Conservation (phyloP, 257 asterid species). For the Mitragyna speciosa region DNA sequence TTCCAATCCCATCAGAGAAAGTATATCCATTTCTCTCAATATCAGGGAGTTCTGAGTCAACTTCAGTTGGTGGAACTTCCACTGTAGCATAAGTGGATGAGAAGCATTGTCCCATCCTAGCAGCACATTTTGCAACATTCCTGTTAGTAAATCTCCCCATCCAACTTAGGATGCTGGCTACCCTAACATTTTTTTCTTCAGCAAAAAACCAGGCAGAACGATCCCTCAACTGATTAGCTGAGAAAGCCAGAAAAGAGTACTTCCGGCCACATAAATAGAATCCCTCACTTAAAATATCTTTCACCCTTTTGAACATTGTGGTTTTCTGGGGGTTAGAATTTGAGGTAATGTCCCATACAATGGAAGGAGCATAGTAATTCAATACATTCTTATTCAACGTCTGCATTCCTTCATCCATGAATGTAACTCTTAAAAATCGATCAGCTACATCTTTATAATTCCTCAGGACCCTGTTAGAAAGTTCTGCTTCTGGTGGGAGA, state of each 20-base stretch:
- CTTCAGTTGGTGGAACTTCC: constrained; percentile 48
- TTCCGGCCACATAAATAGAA: constrained; percentile 72
- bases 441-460: constrained; percentile 54
- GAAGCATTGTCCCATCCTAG: constrained; percentile 95
- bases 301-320: constrained; percentile 68
- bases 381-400: constrained; percentile 59
- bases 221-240: constrained; percentile 86
- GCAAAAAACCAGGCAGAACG: constrained; percentile 98
- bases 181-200: constrained; percentile 42
- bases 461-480: constrained; percentile 81
- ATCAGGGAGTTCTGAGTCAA: constrained; percentile 45
- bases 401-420: constrained; percentile 92
- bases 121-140: constrained; percentile 86
- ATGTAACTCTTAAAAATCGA: constrained; percentile 81
- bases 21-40: constrained; percentile 54
- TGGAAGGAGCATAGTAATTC: constrained; percentile 52
- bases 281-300: constrained; percentile 46
- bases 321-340: constrained; percentile 51
- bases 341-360: constrained; percentile 52
- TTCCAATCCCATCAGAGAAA: constrained; percentile 95
- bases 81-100: constrained; percentile 95
- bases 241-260: constrained; percentile 80
- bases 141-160: constrained; percentile 70
- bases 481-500: constrained; percentile 80
- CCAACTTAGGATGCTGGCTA: constrained; percentile 56